Base-by-base conservation (phyloP, 345 rosid genomes). In the Eutrema yunnanense region DNA sequence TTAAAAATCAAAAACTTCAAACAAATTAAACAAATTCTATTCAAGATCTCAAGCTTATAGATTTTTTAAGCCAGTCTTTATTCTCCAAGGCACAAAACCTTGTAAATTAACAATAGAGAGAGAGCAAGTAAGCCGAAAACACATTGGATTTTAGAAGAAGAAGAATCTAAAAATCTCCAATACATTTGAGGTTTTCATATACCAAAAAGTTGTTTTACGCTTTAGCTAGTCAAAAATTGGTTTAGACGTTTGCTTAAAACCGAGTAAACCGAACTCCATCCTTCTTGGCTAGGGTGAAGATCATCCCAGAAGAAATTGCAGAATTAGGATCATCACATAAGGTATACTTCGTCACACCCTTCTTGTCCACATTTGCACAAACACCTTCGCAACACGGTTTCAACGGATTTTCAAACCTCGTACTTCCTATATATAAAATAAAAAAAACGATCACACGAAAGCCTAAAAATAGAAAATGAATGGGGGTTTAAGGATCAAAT, bases 301-400 rank as follows among this genome's bases (percentile, higher is more conserved):
- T 12, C 19, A 74, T 87, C 88, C 91, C 91, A 87, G 32, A 87
- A 87, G 83, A 87, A 85, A 8, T 16, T 16, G 81, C 64, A 32
- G 77, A 26, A 11, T 48, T 50, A 27, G 87, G 91, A n/a, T 83
- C 33, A 38, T 71, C 72, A 32, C 91, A 87, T n/a, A 79, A 37
- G 2, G 32, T 65, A 41, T 83, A 85, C 79, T 61, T 77, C 72
- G 78, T 82, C 63, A 16, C 68, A 9, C 88, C 86, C 13, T 67
- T 77, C 1, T 8, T 59, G 50, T 74, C 81, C 14, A 84, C 82
- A 33, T 51, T 71, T 40, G 84, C 92, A 49, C 92, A 89, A 4
- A 41, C 50, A 0, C 90, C 92, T 6, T 57, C 6, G 12, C 92
- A 89, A 8, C 96, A 89, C 2, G 90, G 89, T 81, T 57, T 72